Percentiles rank a stretch among this genome's conserved stretches.
Evolutionary conservation across 1,284 basidiomycete genomes (phyloP).

Genomic region (Meira miltonrushii): DNA sequence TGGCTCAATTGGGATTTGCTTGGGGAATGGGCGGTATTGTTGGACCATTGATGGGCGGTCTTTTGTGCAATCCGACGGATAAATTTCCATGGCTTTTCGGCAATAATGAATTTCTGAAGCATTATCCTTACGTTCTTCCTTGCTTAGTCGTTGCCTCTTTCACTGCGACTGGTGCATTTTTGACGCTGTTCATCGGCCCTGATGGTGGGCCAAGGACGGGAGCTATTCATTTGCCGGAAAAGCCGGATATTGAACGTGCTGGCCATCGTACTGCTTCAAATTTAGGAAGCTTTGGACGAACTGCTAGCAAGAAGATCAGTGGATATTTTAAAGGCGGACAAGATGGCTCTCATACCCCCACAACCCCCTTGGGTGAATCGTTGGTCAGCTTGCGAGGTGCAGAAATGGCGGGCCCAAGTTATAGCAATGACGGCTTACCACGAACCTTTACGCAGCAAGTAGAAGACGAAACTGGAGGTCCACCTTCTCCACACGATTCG

Average conservation of each 20-base stretch:
- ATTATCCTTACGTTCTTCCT: slow-evolving; percentile 86
- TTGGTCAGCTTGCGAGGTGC: slow-evolving; percentile 22
- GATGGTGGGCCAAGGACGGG: slow-evolving; percentile 61
- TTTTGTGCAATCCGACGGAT: slow-evolving; percentile 61
- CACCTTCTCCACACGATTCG: slow-evolving; percentile 33
- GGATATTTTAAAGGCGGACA: slow-evolving; percentile 34
- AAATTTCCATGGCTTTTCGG: slow-evolving; percentile 77
- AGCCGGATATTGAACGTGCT: slow-evolving; percentile 30
- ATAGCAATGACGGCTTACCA: slow-evolving; percentile 16
- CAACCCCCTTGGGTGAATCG: slow-evolving; percentile 14
- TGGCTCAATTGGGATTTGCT: slow-evolving; percentile 86
- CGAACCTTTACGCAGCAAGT: slow-evolving; percentile 46
- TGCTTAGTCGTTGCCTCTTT: slow-evolving; percentile 61
- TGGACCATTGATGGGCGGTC: slow-evolving; percentile 69
- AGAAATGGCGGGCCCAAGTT: slow-evolving; percentile 15
- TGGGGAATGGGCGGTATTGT: slow-evolving; percentile 85
- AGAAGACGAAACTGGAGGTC: slow-evolving; percentile 45
- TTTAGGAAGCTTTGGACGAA: slow-evolving; percentile 31
- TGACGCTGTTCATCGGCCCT: slow-evolving; percentile 79
- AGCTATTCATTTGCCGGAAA: slow-evolving; percentile 38
- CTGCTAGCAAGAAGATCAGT: slow-evolving; percentile 38
- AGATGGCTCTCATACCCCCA: background rate
- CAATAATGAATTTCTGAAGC: slow-evolving; percentile 61
- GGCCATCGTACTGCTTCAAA: slow-evolving; percentile 20
- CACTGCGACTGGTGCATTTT: slow-evolving; percentile 65